These are phyloP conservation scores for Aspergillus awamori DNA, from an alignment of 2,329 filamentous ascomycete genomes.

Conservation along the genomic window DNA sequence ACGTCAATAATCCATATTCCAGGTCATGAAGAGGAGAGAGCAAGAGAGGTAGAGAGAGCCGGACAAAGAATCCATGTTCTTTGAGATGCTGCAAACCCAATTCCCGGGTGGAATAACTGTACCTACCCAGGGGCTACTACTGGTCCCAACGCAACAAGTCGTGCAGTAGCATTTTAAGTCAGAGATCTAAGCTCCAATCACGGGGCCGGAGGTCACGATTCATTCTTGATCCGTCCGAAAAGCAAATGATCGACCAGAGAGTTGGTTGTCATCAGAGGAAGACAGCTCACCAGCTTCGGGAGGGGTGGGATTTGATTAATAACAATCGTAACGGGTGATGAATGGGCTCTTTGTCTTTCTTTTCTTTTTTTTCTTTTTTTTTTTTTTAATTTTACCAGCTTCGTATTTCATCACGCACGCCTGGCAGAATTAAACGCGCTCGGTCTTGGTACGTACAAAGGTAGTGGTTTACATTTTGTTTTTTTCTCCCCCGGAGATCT, in stretches of 20 bases:
- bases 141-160: conserved; percentile 19
- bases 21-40: not conserved
- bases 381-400: not conserved
- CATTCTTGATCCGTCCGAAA: conserved; percentile 25
- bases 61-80: not conserved
- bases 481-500: not conserved
- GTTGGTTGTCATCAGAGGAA: conserved; percentile 18
- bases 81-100: not conserved
- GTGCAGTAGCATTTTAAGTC: conserved; percentile 23
- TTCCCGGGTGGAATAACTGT: not conserved
- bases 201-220: conserved; percentile 15
- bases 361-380: not conserved
- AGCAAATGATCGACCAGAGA: conserved; percentile 23
- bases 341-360: not conserved
- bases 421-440: not conserved
- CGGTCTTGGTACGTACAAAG: conserved; percentile 1
- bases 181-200: conserved; percentile 21
- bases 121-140: not conserved
- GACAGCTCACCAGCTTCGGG: conserved; percentile 25
- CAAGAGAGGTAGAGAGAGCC: too few species aligned
- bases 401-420: not conserved
- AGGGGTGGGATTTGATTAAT: conserved; percentile 12
- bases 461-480: not conserved
- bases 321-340: conserved; percentile 5
- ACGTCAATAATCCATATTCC: not conserved